Base-by-base conservation (phyloP, 768 basidiomycete species). In the Russula sp. region DNA sequence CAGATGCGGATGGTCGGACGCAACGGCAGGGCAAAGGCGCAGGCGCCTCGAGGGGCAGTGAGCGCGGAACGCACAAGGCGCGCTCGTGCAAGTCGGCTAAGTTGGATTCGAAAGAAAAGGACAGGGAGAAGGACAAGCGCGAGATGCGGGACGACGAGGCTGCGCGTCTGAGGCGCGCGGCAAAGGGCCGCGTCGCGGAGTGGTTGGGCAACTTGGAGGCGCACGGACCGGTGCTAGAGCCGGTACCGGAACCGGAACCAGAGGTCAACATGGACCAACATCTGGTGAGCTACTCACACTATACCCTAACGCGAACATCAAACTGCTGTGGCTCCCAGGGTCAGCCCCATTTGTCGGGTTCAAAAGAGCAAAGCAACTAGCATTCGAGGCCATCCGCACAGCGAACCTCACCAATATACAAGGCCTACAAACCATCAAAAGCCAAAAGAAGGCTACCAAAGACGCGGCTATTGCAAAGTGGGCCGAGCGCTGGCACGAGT, bases 161-260 rank as follows among this genome's bases (percentile, higher is more conserved):
- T 31, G 71, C 73, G 35, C 73, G 74, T 39, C 64, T 82, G 22
- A 70, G 76, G 51, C 73, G 75, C 56, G 77, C 83, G 6, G 83
- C 84, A 10, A 87, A 87, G 63, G 88, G 88, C 7, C 76, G 87
- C 27, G 84, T 92, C n/a, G 79, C 89, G 9, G 88, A 85, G 8
- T 92, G 89, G 89, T 68, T 92, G 63, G 89, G 86, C 34, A 78
- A 75, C 9, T 83, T 91, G 53, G 85, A 86, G 56, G 77, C 81
- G 4, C 81, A 80, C 47, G 77, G 75, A 34, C 8, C 31, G 2
- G 57, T 34, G 31, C 39, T 20, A 5, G 57, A 22, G 31, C 39
- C 39, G 27, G 42, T 32, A 20, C 45, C 48, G 34, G 56, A 18
- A 44, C 16, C 44, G 9, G 61, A 47, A 8, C 3, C 44, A 11